Base-by-base conservation (phyloP, 1,284 basidiomycete genomes). In the Pulveroboletus sp. region DNA sequence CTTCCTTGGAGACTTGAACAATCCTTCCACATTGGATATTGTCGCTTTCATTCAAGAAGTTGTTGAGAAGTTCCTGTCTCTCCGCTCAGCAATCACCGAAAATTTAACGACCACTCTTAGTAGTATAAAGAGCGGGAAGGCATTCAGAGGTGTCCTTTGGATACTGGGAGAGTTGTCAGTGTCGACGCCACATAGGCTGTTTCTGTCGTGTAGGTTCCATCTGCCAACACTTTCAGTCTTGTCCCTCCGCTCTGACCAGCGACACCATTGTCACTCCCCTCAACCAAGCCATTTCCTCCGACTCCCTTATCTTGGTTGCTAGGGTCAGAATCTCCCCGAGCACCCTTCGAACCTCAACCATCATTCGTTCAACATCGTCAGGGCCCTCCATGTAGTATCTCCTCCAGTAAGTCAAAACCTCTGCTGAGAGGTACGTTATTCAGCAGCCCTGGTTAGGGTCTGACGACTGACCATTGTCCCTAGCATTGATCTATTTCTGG, bases 201-300 rank as follows among this genome's bases (percentile, higher is more conserved):
- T 76, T 99, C 97, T 6, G 95, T 98, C 1, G 95, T 96, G 71
- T 99, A 99, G 4, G 96, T 99, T 16, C 97, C 97, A 68, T 99
- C 97, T 21, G 58, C 78, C 96, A 2, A 87, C 2, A 99, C 91
- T 65, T 77, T 82, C 13, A 87, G 86, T 62, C 70, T 73, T 49
- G 67, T 70, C 51, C 67, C 67, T 70, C 65, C 73, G 26, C 70
- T 74, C 55, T 77, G 78, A 61, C 66, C 54, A 17, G 51, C 37
- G 12, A 73, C 76, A 52, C 72, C 74, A 16, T 69, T 75, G 37
- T 73, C 77, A 19, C 65, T 71, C 12, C 69, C 76, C 44, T 77
- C 75, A 24, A 64, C 70, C 9, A 68, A 64, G 16, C 80, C 82
- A 16, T 58, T 52, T 24, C 79, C 84, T 79, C 81, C 56, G 87